Conservation (phyloP, 2,329 filamentous ascomycete genomes). For the Ilyonectria sp. region DNA sequence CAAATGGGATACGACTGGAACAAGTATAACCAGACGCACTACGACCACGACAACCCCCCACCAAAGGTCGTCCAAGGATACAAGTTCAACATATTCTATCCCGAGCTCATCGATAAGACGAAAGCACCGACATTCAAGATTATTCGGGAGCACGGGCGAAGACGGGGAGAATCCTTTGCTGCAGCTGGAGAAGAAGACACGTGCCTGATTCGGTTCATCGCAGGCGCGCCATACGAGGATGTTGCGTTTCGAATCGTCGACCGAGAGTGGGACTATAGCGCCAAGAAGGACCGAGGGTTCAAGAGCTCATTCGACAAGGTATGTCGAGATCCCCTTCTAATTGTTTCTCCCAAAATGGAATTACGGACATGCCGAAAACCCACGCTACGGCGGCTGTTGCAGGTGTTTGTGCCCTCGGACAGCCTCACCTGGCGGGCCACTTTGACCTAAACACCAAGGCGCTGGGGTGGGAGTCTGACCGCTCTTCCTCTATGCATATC, state of each 20-base stretch:
- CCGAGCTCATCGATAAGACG: conserved; percentile 93
- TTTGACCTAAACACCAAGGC: conserved; percentile 30
- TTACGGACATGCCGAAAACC: conserved; percentile 22
- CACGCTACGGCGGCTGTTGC: conserved; percentile 25
- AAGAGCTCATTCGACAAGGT: conserved; percentile 98
- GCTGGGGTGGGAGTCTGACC: conserved; percentile 20
- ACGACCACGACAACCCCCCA: conserved; percentile 97
- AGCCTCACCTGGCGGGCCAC: conserved; percentile 29
- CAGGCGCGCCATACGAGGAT: conserved; percentile 95
- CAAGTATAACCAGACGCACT: conserved; percentile 99
- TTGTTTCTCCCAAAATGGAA: conserved; percentile 35
- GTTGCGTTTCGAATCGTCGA: conserved; percentile 98
- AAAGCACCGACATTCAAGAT: conserved; percentile 98
- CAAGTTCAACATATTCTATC: conserved; percentile 99
- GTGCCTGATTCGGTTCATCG: conserved; percentile 95
- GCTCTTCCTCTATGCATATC: conserved; percentile 9
- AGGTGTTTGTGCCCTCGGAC: conserved; percentile 21
- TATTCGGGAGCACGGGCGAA: conserved; percentile 90
- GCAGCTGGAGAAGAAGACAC: conserved; percentile 97
- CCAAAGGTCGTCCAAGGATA: conserved; percentile 99
- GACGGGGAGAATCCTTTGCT: conserved; percentile 91
- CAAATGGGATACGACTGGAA: conserved; percentile 99
- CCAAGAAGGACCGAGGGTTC: conserved; percentile 94
- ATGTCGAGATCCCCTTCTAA: conserved; percentile 53
- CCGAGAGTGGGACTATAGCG: conserved; percentile 99